Base-by-base conservation (phyloP, 2,329 filamentous ascomycete genomes). In the Fusarium mangiferae region DNA sequence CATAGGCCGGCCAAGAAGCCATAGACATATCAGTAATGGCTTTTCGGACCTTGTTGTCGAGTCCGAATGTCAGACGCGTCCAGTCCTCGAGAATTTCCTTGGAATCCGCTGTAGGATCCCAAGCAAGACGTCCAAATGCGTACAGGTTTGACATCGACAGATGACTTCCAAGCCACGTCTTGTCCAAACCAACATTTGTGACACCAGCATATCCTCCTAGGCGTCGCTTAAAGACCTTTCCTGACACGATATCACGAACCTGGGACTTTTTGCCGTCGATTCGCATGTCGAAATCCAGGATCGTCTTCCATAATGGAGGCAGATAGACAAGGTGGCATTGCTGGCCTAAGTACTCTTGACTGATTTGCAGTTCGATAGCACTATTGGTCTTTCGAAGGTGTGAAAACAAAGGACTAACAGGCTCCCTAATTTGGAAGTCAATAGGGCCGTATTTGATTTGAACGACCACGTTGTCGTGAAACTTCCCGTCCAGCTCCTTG, bases 401-500 rank as follows among this genome's bases (percentile, higher is more conserved):
- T 2, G 86, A 86, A 70, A 94, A 93, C 2, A 94, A 81, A 1
- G 92, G 91, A 8, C 89, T 92, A 3, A 86, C 81, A 3, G 92
- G 89, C 78, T 93, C 92, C 41, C 92, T 88, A 17, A 93, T 90
- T 76, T 93, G 92, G 80, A 94, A 93, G 77, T 94, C 92, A 67
- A 93, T 93, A 0, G 92, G 91, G 0, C 92, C 92, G 70, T 91
- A 93, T 80, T 94, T 94, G 81, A 94, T 90, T 78, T 94, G 92
- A 6, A 94, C 85, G 0, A 94, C 85, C 0, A 93, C 91, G 52
- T 94, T 94, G 51, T 91, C 89, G 28, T 91, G 89, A 64, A 94
- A 94, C 67, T 90, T 80, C 10, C 86, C 88, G 75, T 94, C 92
- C 0, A 93, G 85, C 2, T 85, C 84, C 22, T 88, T 83, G 79